Evolutionary conservation across 106 monocot genomes (phyloP), one percentile per base, ranked within the genome.

Genomic region (Allium cepa): DNA sequence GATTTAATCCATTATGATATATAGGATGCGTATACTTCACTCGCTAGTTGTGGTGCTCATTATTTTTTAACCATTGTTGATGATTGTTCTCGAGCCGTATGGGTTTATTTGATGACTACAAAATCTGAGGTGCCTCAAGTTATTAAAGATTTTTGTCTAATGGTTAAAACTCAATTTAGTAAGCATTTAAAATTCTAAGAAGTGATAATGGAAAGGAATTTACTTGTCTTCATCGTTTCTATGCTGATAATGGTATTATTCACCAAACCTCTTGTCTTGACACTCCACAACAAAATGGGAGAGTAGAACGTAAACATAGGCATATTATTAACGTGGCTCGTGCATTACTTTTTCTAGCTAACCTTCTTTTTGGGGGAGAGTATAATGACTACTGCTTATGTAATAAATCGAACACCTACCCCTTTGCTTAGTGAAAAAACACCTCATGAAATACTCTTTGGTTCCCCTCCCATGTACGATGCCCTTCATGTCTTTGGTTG

Each of bases 1-100:
- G 14, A 47, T 64, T 47, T 16, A 36, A 9, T 47, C 11, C 63
- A 64, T 2, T 64, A 36, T 9, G 13, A 64, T 16, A 36, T 26
- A 46, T 12, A 5, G 18, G 12, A 36, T 64, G 10, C 63, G 11
- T 64, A 64, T 64, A 13, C 13, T 15, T n/a, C 60, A 9, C 60
- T n/a, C 0, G 13, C 60, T 17, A 11, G 18, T 15, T 60, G n/a
- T 64, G 63, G 63, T 8, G 17, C 63, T 46, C 5, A 64, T 36
- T 64, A 64, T 64, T 64, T 64, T 36, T n/a, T 47, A 2, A 64
- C 46, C 46, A 27, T 64, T 27, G 63, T 64, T 36, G 63, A 64
- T 64, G 47, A 59, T 17, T 16, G 22, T 9, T 17, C 17, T 59
- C 12, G n/a, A 11, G 59, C 27, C 8, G n/a, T 46, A 16, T 64